phyloP scores from a whole-genome alignment of 2,329 filamentous ascomycete species.

The Ophiocordyceps camponoti-leonardi region DNA sequence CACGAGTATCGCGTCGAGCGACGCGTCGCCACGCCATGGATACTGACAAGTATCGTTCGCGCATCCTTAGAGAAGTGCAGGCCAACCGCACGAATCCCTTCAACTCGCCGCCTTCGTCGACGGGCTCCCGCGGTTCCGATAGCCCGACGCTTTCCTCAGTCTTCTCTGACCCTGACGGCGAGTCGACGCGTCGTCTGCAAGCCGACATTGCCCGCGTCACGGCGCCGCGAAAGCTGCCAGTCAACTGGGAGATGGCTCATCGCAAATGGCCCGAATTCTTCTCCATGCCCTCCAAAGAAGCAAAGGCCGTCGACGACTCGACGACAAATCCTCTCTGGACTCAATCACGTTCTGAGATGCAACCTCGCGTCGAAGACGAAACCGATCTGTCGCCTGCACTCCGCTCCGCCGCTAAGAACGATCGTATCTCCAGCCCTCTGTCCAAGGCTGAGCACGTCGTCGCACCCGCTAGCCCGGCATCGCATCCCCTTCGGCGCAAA shows the following conservation, averaged over 20 bases:
- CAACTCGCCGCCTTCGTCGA: conserved; percentile 40
- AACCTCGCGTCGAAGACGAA: conserved; percentile 34
- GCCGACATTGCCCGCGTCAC: conserved; percentile 28
- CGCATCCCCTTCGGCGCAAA: conserved; percentile 8
- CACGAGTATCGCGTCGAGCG: conserved; percentile 1
- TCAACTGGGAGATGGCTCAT: conserved; percentile 27
- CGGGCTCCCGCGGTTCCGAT: conserved; percentile 38
- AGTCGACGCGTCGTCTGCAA: conserved; percentile 33
- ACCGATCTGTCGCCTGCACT: conserved; percentile 29
- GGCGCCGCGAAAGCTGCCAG: conserved; percentile 18
- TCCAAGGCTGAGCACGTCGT: conserved; percentile 16
- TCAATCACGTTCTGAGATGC: conserved; percentile 32
- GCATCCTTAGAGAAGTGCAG: conserved; percentile 33
- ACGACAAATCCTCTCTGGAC: conserved; percentile 22
- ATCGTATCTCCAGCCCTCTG: conserved; percentile 19
- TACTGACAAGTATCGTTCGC: conserved; percentile 27
- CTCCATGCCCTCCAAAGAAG: conserved; percentile 13
- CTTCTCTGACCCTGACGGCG: conserved; percentile 33
- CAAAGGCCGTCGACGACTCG: conserved; percentile 22
- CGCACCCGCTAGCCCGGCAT: conserved; percentile 10
- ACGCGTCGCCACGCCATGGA: conserved; percentile 18
- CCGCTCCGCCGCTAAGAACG: conserved; percentile 10
- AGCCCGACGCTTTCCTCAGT: conserved; percentile 35
- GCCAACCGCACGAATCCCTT: conserved; percentile 36
- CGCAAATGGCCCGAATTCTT: conserved; percentile 37